Base-by-base conservation (phyloP, 2,329 filamentous ascomycete genomes). In the Zymoseptoria passerinii region DNA sequence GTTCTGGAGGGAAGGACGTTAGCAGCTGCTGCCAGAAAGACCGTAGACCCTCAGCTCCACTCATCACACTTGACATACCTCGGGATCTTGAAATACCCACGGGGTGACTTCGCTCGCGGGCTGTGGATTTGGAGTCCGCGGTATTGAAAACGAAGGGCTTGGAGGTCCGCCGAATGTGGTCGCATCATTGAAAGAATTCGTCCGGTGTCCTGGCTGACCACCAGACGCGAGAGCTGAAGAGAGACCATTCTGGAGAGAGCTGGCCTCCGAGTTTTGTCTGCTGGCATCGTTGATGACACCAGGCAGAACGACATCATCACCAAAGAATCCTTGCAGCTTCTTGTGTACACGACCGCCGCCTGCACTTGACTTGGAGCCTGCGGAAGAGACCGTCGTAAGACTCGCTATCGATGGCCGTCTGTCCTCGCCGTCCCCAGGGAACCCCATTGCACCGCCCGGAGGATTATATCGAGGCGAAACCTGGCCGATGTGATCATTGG, bases 261-360 rank as follows among this genome's bases (percentile, higher is more conserved):
- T 72, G 48, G 68, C 62, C 59, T 95, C 89, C 55, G 88, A 91
- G 63, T 86, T 86, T 70, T 92, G 76, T 54, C 76, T 73, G 60
- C 67, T 70, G 54, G 78, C 78, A 55, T 78, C 87, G 64, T 82
- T 80, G 28, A 61, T 55, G 52, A 55, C 49, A 44, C 82, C 83
- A 59, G 85, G 84, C 72, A 52, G 10, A 18, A 23, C n/a, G 13
- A 89, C 90, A 70, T 96, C 92, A 67, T 96, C 92, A 52, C 92
- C 92, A 75, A 96, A 95, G 72, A 96, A 92, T 49, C 88, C 89
- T 70, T 94, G 89, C 63, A 96, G 79, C 75, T 92, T 94, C 74
- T 92, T 92, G 74, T 92, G 91, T 55, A 67, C 64, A 58, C 87
- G 82, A 54, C 88, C 84, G 66, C 86, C 84, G 13, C 28, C 16